Evolutionary conservation across 768 basidiomycete genomes (phyloP).

Genomic region (Tricholoma flavovirens): DNA sequence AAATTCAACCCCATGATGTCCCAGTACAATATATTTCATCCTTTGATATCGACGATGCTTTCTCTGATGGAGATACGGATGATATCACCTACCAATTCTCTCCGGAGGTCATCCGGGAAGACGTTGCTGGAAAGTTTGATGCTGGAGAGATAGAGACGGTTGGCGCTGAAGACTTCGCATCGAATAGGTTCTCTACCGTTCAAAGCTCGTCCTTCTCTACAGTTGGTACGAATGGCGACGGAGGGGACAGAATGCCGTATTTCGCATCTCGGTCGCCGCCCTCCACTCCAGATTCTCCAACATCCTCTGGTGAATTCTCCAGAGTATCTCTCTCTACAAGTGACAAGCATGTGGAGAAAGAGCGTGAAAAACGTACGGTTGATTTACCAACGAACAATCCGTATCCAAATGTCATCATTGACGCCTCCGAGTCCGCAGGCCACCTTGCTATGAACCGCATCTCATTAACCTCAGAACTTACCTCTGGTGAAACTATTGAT

Average conservation of each 20-base stretch:
- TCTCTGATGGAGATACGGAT: constrained; percentile 52
- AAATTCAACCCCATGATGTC: constrained; percentile 8
- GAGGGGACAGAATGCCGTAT: constrained; percentile 22
- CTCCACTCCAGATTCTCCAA: constrained; percentile 16
- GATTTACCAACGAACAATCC: constrained; percentile 10
- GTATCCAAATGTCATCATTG: constrained; percentile 40
- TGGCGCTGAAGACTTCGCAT: constrained; percentile 24
- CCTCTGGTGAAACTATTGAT: constrained; percentile 3
- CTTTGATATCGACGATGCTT: constrained; percentile 61
- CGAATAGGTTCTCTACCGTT: constrained; percentile 28
- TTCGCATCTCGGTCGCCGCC: constrained; percentile 14
- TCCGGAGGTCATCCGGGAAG: constrained; percentile 54
- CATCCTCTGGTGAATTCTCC: constrained; percentile 31
- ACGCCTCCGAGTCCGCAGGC: constrained; percentile 31
- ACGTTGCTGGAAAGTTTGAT: constrained; percentile 48
- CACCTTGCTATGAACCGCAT: constrained; percentile 18
- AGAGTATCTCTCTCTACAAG: constrained; percentile 31
- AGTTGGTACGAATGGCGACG: constrained; percentile 43
- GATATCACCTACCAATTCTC: constrained; percentile 49
- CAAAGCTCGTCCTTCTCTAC: constrained; percentile 50
- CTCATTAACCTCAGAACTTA: constrained; percentile 6
- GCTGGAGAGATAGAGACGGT: constrained; percentile 27
- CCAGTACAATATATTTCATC: constrained; percentile 22
- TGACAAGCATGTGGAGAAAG: constrained; percentile 16
- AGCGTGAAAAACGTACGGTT: constrained; percentile 3